Conservation (phyloP, 2,329 filamentous ascomycete genomes). For the Annulohypoxylon truncatum region DNA sequence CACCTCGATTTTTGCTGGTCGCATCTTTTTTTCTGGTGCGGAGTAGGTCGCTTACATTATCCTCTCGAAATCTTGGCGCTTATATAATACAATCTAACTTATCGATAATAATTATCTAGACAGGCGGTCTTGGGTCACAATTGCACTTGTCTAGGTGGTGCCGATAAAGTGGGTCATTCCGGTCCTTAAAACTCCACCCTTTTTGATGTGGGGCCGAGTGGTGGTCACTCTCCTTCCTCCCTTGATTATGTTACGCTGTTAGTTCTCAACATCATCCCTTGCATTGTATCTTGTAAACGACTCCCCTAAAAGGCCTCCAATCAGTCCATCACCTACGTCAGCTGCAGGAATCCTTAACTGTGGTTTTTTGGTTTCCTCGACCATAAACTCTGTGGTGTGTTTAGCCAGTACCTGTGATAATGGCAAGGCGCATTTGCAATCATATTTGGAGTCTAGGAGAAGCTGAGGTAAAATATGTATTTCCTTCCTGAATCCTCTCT, state of each 20-base stretch:
- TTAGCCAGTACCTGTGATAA: too few species aligned
- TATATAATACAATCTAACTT: slow-evolving; percentile 3
- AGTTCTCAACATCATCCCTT: not conserved
- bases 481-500: not conserved
- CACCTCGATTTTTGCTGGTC: slow-evolving; percentile 31
- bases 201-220: not conserved
- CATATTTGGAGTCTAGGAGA: too few species aligned
- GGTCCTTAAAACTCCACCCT: not conserved
- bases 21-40: slow-evolving; percentile 41
- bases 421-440: too few species aligned
- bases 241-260: not conserved
- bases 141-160: not conserved
- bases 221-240: not conserved
- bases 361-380: not conserved
- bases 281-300: not conserved
- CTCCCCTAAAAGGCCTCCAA: too few species aligned
- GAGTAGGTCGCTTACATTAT: slow-evolving; percentile 39
- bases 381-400: not conserved
- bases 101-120: slow-evolving; percentile 10
- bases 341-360: not conserved
- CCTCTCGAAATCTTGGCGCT: slow-evolving; percentile 38
- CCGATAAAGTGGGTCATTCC: not conserved
- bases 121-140: not conserved
- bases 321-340: not conserved
- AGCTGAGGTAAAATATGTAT: not conserved